Evolutionary conservation across 768 basidiomycete genomes (phyloP).

Genomic region (Leucogyrophana mollusca): DNA sequence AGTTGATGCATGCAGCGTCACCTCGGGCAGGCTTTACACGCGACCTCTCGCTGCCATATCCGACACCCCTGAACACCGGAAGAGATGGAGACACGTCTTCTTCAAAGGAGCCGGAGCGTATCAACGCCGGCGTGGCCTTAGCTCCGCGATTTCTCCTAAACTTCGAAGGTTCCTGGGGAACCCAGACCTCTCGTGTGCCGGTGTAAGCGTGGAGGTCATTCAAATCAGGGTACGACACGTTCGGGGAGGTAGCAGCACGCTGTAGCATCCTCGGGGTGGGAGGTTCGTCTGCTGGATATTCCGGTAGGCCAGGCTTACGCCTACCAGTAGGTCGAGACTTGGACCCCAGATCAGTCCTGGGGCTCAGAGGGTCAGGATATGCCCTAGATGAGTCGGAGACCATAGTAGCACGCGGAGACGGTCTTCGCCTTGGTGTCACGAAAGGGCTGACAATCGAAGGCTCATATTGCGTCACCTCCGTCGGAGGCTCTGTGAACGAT

Average conservation of each 20-base stretch:
- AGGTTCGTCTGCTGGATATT: slow-evolving; percentile 9
- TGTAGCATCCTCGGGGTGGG: slow-evolving; percentile 5
- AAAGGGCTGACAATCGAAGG: slow-evolving; percentile 14
- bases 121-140: no score
- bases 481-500: slow-evolving; percentile 22
- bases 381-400: slow-evolving; percentile 17
- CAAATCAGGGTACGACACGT: no score
- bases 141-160: no score
- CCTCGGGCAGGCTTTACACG: slow-evolving; percentile 21
- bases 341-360: no score
- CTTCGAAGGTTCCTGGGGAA: no score
- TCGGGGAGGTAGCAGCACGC: neutral
- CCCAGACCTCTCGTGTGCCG: no score
- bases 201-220: no score
- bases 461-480: slow-evolving; percentile 19
- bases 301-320: no score
- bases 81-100: no score
- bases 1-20: slow-evolving; percentile 14
- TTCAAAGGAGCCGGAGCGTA: no score
- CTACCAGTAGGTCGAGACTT: no score
- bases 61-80: no score
- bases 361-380: slow-evolving; percentile 3
- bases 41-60: slow-evolving; percentile 3
- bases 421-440: slow-evolving; percentile 4
- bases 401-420: slow-evolving; percentile 16